phyloP scores from a whole-genome alignment of 2,329 filamentous ascomycete genomes.

The Colletotrichum coccodes region DNA sequence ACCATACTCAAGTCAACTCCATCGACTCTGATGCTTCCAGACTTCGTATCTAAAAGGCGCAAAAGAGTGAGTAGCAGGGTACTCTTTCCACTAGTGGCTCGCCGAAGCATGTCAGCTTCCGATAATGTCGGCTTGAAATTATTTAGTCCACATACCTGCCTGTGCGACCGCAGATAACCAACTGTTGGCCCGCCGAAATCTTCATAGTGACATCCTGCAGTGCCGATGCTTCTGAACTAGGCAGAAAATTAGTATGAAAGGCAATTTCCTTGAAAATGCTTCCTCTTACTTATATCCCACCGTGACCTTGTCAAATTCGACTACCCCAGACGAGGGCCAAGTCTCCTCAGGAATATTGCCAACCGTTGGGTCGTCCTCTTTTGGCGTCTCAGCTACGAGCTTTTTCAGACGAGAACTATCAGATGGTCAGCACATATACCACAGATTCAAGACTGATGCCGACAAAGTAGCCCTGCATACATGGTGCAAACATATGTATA shows the following conservation, averaged over 20 bases:
- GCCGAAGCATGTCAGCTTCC: too few species aligned
- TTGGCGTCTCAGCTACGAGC: conserved; percentile 39
- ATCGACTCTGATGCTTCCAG: conserved; percentile 1
- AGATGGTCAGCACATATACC: neutral
- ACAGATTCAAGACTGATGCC: too few species aligned
- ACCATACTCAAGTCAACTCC: conserved; percentile 11
- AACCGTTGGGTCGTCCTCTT: conserved; percentile 40
- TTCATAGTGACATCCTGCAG: neutral
- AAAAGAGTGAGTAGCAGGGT: conserved; percentile 6
- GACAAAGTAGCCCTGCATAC: too few species aligned
- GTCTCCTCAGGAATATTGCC: conserved; percentile 34
- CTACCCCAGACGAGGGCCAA: conserved; percentile 45
- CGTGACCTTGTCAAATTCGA: conserved; percentile 45
- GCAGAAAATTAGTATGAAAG: neutral
- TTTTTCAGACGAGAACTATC: conserved; percentile 37
- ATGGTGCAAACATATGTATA: too few species aligned
- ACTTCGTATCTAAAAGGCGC: neutral
- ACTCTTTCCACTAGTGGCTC: conserved; percentile 6
- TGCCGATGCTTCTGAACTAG: neutral
- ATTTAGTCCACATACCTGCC: conserved; percentile 7
- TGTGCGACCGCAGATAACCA: conserved; percentile 15
- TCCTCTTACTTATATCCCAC: conserved; percentile 41
- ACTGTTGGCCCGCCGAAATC: conserved; percentile 5
- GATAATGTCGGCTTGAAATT: neutral
- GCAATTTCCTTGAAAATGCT: neutral